These are phyloP conservation scores for Selaginella moellendorffii DNA, from an alignment of 75 land plant species.

Conservation along the genomic window DNA sequence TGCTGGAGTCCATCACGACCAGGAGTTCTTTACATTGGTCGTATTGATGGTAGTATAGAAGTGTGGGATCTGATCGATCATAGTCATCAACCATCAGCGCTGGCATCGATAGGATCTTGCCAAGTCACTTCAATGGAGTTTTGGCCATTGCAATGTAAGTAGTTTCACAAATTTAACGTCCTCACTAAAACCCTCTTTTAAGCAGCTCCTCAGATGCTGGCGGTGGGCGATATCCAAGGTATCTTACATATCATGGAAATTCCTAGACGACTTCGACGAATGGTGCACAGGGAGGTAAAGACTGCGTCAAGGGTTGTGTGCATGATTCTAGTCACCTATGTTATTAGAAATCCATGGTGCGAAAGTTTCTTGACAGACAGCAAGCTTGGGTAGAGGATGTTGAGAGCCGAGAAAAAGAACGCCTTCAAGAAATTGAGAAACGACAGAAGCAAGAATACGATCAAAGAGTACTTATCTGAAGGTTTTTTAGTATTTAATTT, in stretches of 20 bases:
- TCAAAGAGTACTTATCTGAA: conserved; percentile 1
- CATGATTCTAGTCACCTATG: neutral
- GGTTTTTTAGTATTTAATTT: neutral
- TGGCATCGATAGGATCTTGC: conserved; percentile 22
- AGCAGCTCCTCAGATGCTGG: conserved; percentile 24
- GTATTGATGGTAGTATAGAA: conserved; percentile 26
- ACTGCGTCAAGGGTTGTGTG: neutral
- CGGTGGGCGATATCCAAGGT: conserved; percentile 32
- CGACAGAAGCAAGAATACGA: conserved; percentile 10
- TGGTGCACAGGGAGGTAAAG: conserved; percentile 20
- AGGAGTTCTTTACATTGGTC: conserved; percentile 29
- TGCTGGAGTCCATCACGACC: conserved; percentile 37
- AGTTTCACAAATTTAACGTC: neutral
- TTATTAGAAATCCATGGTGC: conserved; percentile 21
- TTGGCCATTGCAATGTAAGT: conserved; percentile 10
- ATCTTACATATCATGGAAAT: conserved; percentile 30
- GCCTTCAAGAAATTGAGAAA: conserved; percentile 13
- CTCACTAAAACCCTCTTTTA: neutral
- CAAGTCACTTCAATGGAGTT: conserved; percentile 33
- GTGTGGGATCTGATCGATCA: conserved; percentile 33
- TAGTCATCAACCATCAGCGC: conserved; percentile 30
- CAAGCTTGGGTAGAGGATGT: conserved; percentile 26
- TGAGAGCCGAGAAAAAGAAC: conserved; percentile 16
- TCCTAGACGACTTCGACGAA: conserved; percentile 25
- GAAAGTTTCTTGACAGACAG: conserved; percentile 24